Evolutionary conservation across 306 rosid species (phyloP), one percentile per base, ranked within the genome.

Genomic region (Vicia faba): DNA sequence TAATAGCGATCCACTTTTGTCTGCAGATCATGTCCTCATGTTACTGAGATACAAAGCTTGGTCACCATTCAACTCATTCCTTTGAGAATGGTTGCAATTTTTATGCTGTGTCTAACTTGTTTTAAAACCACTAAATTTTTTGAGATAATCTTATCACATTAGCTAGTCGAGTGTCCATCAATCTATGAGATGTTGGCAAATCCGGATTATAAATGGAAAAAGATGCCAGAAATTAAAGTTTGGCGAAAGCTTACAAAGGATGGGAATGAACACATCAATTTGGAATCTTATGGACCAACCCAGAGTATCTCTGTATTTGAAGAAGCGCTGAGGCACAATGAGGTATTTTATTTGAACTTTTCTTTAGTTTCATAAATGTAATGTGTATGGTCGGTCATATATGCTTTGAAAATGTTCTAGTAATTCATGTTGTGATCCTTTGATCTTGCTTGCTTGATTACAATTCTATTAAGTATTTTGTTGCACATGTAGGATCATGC

Each of bases 161-260:
- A 89, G 98, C 74, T 92, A 82, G 87, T 92, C 28, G 98, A 85
- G 79, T 92, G 98, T 76, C 98, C 96, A 68, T 89, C 98, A 44
- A 80, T 92, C 76, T 92, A 92, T 72, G 98, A 92, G 82, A 87
- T 92, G 98, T 63, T 92, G 88, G 74, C 88, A 48, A 92, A 86
- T 86, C 93, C 96, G 31, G 76, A 81, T 46, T 89, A 79, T 84
- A 76, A 78, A 5, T 92, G 98, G 98, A 79, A 83, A 75, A 85
- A 65, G 58, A 75, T 62, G 58, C 98, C 98, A 19, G 81, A 82
- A 81, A 87, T 92, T 84, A 82, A 56, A 40, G 95, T 92, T 68
- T 92, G 98, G 98, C 80, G 81, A 70, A 89, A 86, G 77, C 84
- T 63, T 59, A 50, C 81, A 10, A 69, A 76, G 31, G 82, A 83